These are phyloP conservation scores for Mantamonas sphyraenae DNA, from an alignment of 78 protist genomes.

Conservation along the genomic window DNA sequence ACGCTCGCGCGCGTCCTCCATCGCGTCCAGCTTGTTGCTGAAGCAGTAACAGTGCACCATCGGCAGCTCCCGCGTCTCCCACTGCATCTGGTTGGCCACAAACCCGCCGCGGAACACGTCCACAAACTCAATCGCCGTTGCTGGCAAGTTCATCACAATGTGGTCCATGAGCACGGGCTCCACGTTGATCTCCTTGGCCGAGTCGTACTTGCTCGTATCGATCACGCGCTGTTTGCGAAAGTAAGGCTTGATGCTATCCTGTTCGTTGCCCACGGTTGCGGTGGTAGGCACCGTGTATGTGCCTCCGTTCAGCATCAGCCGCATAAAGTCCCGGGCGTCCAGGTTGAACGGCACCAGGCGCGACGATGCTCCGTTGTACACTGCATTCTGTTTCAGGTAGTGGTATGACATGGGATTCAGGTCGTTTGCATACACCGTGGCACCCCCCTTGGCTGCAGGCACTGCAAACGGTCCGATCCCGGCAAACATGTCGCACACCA, in stretches of 20 bases:
- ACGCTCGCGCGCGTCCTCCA: slow-evolving; percentile 5
- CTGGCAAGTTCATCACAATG: slow-evolving; percentile 86
- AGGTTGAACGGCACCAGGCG: slow-evolving; percentile 37
- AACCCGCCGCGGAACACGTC: slow-evolving; percentile 47
- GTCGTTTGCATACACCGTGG: slow-evolving; percentile 86
- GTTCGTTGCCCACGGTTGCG: not conserved
- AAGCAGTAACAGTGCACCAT: slow-evolving; percentile 62
- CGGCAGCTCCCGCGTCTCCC: not conserved
- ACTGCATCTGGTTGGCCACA: not conserved
- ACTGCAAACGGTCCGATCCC: slow-evolving; percentile 97
- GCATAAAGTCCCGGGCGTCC: slow-evolving; percentile 54
- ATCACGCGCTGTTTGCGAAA: too few species aligned
- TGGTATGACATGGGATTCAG: slow-evolving; percentile 72
- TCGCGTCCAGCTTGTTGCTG: not conserved
- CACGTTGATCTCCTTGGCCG: not conserved
- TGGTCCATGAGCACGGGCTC: slow-evolving; percentile 30
- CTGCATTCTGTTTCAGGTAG: too few species aligned
- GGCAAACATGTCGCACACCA: slow-evolving; percentile 65
- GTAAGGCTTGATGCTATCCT: too few species aligned
- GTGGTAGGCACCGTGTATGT: too few species aligned
- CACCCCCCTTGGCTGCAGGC: slow-evolving; percentile 71
- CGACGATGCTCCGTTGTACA: too few species aligned
- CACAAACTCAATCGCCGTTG: slow-evolving; percentile 65
- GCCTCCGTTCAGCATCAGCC: too few species aligned
- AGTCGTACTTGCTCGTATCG: too few species aligned